Evolutionary conservation across 768 basidiomycete genomes (phyloP), one percentile per base, ranked within the genome.

Genomic region (Arthromyces matolae): DNA sequence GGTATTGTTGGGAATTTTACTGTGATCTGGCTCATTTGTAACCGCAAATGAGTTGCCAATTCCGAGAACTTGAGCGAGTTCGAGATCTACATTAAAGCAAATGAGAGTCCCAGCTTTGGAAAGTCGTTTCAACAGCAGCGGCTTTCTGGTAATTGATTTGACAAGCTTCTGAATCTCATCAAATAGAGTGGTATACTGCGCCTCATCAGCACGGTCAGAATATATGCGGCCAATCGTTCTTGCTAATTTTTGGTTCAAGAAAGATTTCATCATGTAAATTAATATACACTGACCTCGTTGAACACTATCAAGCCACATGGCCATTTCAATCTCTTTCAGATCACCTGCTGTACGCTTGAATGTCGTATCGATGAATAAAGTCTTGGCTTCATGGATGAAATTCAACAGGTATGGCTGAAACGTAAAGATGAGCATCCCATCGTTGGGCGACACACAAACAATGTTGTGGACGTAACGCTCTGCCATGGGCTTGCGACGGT

Each of bases 401-500:
- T 13, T 13, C 4, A 54, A 44, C 7, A 58, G 40, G 23, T 24
- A 42, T 1, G 51, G 34, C 22, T 43, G 12, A 23, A 37, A 54
- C 7, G 58, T 60, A 55, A 67, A 57, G 47, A 67, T 51, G 25
- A 62, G 57, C 10, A 45, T 4, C 13, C 58, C 52, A 7, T 53
- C 55, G 29, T 41, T 40, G 8, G 22, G 13, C 2, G 37, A 53
- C 3, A 23, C 45, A 4, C 36, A n/a, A n/a, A n/a, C 34, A 22
- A 44, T 41, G 8, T 24, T 51, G 42, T 57, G 62, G 45, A 53
- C 52, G 28, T 56, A 65, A 54, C 23, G 32, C 51, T 47, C 53
- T 41, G 49, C 33, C 1, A 63, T 54, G n/a, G 66, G 60, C 56
- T 60, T 63, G 16, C 61, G 58, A 42, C 44, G 58, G 31, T 67